phyloP scores from a whole-genome alignment of 352 stramenopile genomes.

The Phytopythium boreale region DNA sequence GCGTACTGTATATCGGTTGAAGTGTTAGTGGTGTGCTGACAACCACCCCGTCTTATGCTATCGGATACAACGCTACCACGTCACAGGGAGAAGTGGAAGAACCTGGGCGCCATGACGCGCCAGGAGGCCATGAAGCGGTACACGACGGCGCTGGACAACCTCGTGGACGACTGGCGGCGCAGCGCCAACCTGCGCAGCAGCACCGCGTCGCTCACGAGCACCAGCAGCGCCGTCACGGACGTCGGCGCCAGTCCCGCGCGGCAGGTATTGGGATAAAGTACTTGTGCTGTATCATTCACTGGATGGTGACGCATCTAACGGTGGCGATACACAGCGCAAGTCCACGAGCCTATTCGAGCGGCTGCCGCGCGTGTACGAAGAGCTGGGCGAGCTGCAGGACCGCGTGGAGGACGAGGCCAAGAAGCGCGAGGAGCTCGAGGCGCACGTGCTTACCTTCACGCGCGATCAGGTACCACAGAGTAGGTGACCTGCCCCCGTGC shows the following conservation, averaged over 20 bases:
- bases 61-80: neutral
- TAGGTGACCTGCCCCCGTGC: too few relatives aligned
- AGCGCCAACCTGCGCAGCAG: constrained; percentile 39
- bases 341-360: constrained; percentile 65
- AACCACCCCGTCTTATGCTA: neutral
- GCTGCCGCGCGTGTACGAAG: constrained; percentile 61
- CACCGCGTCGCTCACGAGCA: constrained; percentile 9
- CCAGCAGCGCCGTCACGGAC: constrained; percentile 8
- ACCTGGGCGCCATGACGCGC: constrained; percentile 58
- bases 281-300: neutral
- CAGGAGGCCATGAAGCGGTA: constrained; percentile 82
- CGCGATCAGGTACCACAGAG: constrained; percentile 39
- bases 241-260: constrained; percentile 1
- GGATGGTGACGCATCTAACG: neutral
- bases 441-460: constrained; percentile 59
- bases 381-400: constrained; percentile 63
- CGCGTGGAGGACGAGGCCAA: constrained; percentile 67
- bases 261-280: neutral
- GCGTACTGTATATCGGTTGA: neutral
- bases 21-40: too few relatives aligned
- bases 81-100: constrained; percentile 69
- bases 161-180: constrained; percentile 80
- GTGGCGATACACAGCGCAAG: constrained; percentile 6
- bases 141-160: constrained; percentile 68
- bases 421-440: constrained; percentile 66